A percentile compares a stretch with the other conserved stretches of the same genome.
Evolutionary conservation across 805 yeast species (phyloP).

Genomic region (Candida montana): DNA sequence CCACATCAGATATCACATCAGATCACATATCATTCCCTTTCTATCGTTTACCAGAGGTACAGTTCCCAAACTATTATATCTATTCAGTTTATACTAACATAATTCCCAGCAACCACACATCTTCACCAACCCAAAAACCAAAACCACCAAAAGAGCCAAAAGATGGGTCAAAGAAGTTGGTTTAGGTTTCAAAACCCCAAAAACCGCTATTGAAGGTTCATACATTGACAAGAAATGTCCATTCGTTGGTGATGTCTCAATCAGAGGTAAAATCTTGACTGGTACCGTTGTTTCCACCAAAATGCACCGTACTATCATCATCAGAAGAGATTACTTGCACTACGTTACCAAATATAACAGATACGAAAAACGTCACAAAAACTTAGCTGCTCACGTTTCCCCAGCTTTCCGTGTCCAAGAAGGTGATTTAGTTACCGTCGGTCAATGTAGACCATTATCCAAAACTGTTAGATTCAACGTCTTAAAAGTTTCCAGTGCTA

Average conservation of each 20-base stretch:
- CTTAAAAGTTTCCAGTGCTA: constrained; percentile 86
- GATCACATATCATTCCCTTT: no score
- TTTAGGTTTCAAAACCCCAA: constrained; percentile 99
- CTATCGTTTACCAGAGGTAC: no score
- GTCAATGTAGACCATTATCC: constrained; percentile 99
- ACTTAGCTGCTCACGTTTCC: constrained; percentile 98
- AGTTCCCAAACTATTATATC: no score
- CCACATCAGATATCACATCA: no score
- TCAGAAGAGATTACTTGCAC: constrained; percentile 99
- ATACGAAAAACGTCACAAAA: constrained; percentile 99
- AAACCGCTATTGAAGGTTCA: constrained; percentile 95
- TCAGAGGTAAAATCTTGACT: constrained; percentile 99
- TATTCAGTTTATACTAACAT: constrained; percentile 32
- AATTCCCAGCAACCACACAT: constrained; percentile 93
- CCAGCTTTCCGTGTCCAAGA: constrained; percentile 99
- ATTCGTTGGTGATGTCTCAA: constrained; percentile 92
- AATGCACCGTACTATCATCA: constrained; percentile 99
- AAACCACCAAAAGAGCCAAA: constrained; percentile 98
- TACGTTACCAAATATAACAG: constrained; percentile 99
- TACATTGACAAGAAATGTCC: constrained; percentile 99
- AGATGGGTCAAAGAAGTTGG: constrained; percentile 99
- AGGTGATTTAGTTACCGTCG: constrained; percentile 99
- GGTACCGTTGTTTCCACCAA: constrained; percentile 99
- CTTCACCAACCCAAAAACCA: constrained; percentile 99
- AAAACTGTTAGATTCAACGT: constrained; percentile 99